Evolutionary conservation across 768 basidiomycete species (phyloP), one percentile per base, ranked within the genome.

Genomic region (Pholiota conissans): DNA sequence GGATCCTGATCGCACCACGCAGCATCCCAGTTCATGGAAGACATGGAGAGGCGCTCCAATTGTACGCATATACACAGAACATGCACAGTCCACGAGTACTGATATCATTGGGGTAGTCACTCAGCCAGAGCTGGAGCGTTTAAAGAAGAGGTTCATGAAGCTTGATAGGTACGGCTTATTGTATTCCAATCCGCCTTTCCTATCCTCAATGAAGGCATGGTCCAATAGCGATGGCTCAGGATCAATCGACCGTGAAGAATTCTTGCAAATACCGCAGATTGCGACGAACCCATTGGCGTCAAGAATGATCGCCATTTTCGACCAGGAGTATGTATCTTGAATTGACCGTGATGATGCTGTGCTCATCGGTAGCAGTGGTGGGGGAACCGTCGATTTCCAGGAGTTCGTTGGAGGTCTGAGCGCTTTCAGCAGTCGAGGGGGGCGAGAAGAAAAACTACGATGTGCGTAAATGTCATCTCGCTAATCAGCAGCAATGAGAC

Each of bases 61-160:
- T 99, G 97, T 99, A 66, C 69, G 93, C 47, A 49, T n/a, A 45
- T 18, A 45, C 37, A 5, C 37, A 7, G 34, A 16, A 6, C 46
- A 29, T 18, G 37, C 37, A 30, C 2, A 50, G 10, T 11, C n/a
- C 9, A 26, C 35, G 26, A 16, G 35, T 27, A 26, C 26, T 56
- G 27, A 40, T 50, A 55, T 30, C 37, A 53, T 58, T 14, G 51
- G 57, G 42, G 37, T 69, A 98, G 97, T 99, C 87, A 98, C 93
- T 18, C 91, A 90, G 49, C 83, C 87, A 48, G 97, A 99, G 76
- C 78, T 99, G 65, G 93, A 98, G 65, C 84, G 97, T 53, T 81
- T 98, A 65, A 97, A 97, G 84, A 98, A 98, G 73, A 89, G 97
- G 53, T 98, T 99, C 74, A 98, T 98, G 94, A 99, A 99, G 77